Evolutionary conservation across 2,329 filamentous ascomycete species (phyloP), one percentile per base, ranked within the genome.

Genomic region (Tolypocladium album): DNA sequence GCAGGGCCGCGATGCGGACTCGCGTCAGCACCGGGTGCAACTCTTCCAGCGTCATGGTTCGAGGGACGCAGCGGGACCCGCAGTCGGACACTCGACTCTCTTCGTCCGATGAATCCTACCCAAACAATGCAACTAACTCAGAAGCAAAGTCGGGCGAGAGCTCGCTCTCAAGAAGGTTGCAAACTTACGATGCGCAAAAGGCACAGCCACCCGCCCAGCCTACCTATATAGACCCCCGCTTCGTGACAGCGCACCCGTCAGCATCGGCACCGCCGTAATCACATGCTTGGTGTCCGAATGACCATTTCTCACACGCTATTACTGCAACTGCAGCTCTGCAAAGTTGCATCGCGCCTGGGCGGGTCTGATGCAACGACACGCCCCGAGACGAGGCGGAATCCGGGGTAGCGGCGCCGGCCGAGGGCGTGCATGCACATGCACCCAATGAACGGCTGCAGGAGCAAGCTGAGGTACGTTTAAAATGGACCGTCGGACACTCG

Each of bases 1-100:
- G 76, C 42, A 80, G 68, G 36, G 79, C 72, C 36, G 77, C 78
- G 62, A 82, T 75, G 63, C 79, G 77, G 61, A 81, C 71, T 58
- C 77, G 76, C 60, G 75, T 72, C 42, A 82, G 67, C 43, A 75
- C 71, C 42, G 70, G 66, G 62, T 77, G 75, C 47, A 80, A 68
- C 55, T 78, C 75, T 50, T 76, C 71, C 45, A 74, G 70, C 70
- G 74, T 75, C 55, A 61, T 67, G 64, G 45, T n/a, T 34, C 50
- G 24, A 17, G 17, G 17, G 8, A 13, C 31, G 17, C 50, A n/a
- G n/a, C n/a, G n/a, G n/a, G n/a, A n/a, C n/a, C n/a, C 27, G 27
- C 47, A n/a, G 47, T 17, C 2, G 11, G 20, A 53, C 31, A 17
- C 20, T 36, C 17, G 47, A 22, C 17, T 22, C 9, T 36, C 20